Base-by-base conservation (phyloP, 2,329 filamentous ascomycete genomes). In the Tolypocladium sp. region DNA sequence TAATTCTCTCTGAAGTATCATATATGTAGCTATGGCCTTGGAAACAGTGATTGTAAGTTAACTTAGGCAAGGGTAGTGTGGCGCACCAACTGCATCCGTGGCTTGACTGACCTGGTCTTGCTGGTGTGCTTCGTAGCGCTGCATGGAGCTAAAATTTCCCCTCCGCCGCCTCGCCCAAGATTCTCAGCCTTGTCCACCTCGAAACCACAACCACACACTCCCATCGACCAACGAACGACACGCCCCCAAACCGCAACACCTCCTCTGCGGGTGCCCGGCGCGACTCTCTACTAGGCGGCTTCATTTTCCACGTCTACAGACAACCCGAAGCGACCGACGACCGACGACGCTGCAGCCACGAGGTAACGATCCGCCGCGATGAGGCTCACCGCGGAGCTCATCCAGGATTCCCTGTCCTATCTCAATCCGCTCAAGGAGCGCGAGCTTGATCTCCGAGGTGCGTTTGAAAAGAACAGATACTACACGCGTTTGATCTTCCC, bases 371-470 rank as follows among this genome's bases (percentile, higher is more conserved):
- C 55, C 55, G 44, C 30, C 74, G 79, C 72, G 66, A 97, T 99
- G 94, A 88, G 93, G 82, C 87, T 99, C 79, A 97, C 93, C 64
- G 88, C 91, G 67, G 94, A 97, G 76, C 87, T 97, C 71, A 95
- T 99, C 79, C 86, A 91, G 77, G 87, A 86, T 76, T 96, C 94
- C 73, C 89, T 96, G 67, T 97, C 93, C 75, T 99, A 97, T 83
- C 89, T 97, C 78, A 99, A 97, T 79, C 92, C 93, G 74, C 85
- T 99, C 76, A 96, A 94, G 80, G 94, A 99, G 84, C 91, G 94
- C 77, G 94, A 99, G 85, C 86, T 99, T 75, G 92, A 97, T 82
- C 91, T 99, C 70, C 88, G 94, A 96, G 94, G 94, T 97, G 90
- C 86, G 92, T 83, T 77, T 70, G 89, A 89, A 91, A 96, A 91